A percentile compares a stretch with the other conserved stretches of the same genome.
These are phyloP conservation scores for Berkeleyomyces basicola DNA, from an alignment of 2,329 filamentous ascomycete species.

Conservation along the genomic window DNA sequence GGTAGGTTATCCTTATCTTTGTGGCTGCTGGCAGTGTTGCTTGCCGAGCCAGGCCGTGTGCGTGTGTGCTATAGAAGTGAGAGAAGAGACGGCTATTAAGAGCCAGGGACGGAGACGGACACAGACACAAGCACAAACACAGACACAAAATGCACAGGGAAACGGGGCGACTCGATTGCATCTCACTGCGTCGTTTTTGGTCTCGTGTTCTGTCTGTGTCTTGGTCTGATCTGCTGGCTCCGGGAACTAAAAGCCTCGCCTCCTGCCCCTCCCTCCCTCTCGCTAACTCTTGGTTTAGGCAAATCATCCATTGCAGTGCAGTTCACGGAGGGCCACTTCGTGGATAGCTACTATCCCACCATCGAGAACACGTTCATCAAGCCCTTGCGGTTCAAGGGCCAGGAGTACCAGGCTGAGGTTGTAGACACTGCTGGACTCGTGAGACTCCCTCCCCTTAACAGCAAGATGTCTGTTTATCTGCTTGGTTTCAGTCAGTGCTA, in stretches of 20 bases:
- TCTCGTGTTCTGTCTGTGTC: no score
- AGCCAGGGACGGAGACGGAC: no score
- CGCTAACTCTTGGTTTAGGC: constrained; percentile 34
- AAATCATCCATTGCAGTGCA: constrained; percentile 96
- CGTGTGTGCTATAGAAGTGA: neutral
- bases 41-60: neutral
- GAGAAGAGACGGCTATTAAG: neutral
- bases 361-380: constrained; percentile 99
- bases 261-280: neutral
- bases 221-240: no score
- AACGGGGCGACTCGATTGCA: no score
- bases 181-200: no score
- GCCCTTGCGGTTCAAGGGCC: constrained; percentile 78
- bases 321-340: constrained; percentile 94
- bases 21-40: neutral
- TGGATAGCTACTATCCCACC: constrained; percentile 97
- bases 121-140: no score
- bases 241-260: no score
- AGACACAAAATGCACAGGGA: neutral
- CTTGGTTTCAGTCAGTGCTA: neutral
- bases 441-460: constrained; percentile 18
- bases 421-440: constrained; percentile 95
- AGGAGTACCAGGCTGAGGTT: constrained; percentile 91
- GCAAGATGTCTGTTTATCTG: neutral
- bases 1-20: constrained; percentile 23